A percentile compares a stretch with the other conserved stretches of the same genome.
phyloP scores from a whole-genome alignment of 23 red algal genomes.

The Gracilaria domingensis region DNA sequence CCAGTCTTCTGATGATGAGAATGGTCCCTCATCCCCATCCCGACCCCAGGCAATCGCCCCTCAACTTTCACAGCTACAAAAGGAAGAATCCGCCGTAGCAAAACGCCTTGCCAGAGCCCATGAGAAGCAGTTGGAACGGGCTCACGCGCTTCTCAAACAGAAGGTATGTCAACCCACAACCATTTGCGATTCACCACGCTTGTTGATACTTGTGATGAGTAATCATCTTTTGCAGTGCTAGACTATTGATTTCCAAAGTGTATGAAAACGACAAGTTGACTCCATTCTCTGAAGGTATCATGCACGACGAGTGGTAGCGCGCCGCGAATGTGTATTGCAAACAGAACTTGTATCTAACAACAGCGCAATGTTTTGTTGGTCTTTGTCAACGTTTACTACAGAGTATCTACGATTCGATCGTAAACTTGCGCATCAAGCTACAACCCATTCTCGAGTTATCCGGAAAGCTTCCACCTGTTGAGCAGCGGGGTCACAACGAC shows the following conservation, averaged over 20 bases:
- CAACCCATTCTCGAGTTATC: constrained; percentile 36
- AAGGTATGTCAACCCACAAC: constrained; percentile 26
- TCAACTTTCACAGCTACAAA: neutral
- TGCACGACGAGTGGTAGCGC: neutral
- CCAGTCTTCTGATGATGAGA: neutral
- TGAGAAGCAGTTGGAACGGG: constrained; percentile 4
- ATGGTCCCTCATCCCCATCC: neutral
- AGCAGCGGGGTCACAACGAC: neutral
- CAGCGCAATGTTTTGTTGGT: neutral
- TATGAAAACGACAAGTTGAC: constrained; percentile 62
- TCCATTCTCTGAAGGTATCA: constrained; percentile 82
- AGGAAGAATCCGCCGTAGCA: constrained; percentile 27
- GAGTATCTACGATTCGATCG: constrained; percentile 45
- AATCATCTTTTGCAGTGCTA: constrained; percentile 20
- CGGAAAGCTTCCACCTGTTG: constrained; percentile 22
- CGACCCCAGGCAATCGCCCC: neutral
- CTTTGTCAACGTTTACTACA: neutral
- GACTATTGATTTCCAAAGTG: constrained; percentile 28
- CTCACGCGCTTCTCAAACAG: constrained; percentile 42
- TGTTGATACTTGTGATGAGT: constrained; percentile 44
- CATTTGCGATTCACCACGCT: neutral
- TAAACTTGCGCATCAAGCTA: constrained; percentile 63
- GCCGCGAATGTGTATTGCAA: neutral
- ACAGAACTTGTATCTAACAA: neutral
- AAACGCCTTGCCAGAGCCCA: constrained; percentile 24